Evolutionary conservation across 1,284 basidiomycete species (phyloP).

Genomic region (Rhodotorula sp.): DNA sequence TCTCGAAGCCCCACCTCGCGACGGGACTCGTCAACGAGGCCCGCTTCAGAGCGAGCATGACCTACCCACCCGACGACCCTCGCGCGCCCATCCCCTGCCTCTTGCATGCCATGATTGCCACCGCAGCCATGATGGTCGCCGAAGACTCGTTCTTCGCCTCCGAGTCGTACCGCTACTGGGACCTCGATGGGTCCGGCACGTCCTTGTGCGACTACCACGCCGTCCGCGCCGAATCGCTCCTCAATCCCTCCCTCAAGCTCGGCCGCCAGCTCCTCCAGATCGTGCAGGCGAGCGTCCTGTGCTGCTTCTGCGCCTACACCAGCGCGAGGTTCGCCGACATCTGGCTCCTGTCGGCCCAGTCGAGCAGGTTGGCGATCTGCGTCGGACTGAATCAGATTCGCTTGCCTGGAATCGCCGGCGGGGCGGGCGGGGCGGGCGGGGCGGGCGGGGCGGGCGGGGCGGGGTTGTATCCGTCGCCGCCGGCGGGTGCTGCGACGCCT

Average conservation of each 20-base stretch:
- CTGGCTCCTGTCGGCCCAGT: conserved; percentile 79
- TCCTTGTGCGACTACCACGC: conserved; percentile 76
- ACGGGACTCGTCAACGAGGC: conserved; percentile 58
- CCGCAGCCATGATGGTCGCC: conserved; percentile 73
- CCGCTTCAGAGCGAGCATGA: conserved; percentile 71
- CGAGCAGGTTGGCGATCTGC: conserved; percentile 75
- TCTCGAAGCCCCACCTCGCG: conserved; percentile 32
- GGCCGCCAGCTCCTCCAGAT: conserved; percentile 78
- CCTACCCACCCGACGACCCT: conserved; percentile 69
- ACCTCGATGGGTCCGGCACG: background rate
- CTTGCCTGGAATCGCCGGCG: background rate
- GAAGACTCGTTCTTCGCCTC: conserved; percentile 51
- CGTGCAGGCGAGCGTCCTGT: conserved; percentile 74
- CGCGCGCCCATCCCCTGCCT: conserved; percentile 76
- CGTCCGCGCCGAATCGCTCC: conserved; percentile 63
- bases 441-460: background rate
- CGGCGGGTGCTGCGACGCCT: background rate
- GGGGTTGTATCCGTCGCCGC: background rate
- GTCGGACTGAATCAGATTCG: conserved; percentile 49
- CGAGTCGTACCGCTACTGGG: conserved; percentile 25
- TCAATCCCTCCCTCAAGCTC: conserved; percentile 75
- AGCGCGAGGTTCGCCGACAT: conserved; percentile 85
- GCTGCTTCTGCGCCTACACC: conserved; percentile 83
- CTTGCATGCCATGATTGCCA: conserved; percentile 81
- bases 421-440: background rate